Conservation (phyloP, 345 rosid genomes). For the Rhodamnia argentea region DNA sequence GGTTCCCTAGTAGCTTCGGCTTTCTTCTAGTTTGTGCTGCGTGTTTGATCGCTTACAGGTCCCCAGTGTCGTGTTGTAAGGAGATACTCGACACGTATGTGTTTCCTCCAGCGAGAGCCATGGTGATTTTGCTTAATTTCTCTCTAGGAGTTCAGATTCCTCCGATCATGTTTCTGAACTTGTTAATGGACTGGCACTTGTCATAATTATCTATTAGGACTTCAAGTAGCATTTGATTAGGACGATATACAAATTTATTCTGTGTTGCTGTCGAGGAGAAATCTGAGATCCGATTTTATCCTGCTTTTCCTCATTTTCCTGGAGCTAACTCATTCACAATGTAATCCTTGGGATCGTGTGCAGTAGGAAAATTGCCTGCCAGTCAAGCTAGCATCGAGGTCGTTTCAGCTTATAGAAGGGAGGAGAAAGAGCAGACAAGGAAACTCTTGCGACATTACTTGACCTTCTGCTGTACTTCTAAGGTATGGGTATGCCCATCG, state of each 20-base stretch:
- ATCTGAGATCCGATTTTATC: background rate
- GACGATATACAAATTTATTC: background rate
- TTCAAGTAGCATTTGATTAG: background rate
- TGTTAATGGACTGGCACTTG: background rate
- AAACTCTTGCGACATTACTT: conserved; percentile 35
- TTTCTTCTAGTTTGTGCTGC: background rate
- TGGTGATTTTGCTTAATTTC: background rate
- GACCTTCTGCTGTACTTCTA: conserved; percentile 20
- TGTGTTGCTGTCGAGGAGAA: background rate
- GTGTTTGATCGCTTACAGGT: background rate
- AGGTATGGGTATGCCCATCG: conserved; percentile 16
- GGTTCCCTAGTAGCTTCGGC: background rate
- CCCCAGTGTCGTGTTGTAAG: background rate
- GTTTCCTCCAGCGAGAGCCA: background rate
- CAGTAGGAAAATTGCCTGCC: conserved; percentile 69
- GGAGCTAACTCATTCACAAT: background rate
- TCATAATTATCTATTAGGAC: background rate
- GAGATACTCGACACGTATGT: background rate
- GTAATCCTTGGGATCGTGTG: background rate
- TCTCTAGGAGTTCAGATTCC: background rate
- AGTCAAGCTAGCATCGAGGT: conserved; percentile 43
- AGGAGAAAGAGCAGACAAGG: conserved; percentile 32
- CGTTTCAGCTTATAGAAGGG: conserved; percentile 32
- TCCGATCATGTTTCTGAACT: background rate
- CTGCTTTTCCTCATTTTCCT: background rate